Base-by-base conservation (phyloP, 331 rosid genomes). In the Quercus lobata region DNA sequence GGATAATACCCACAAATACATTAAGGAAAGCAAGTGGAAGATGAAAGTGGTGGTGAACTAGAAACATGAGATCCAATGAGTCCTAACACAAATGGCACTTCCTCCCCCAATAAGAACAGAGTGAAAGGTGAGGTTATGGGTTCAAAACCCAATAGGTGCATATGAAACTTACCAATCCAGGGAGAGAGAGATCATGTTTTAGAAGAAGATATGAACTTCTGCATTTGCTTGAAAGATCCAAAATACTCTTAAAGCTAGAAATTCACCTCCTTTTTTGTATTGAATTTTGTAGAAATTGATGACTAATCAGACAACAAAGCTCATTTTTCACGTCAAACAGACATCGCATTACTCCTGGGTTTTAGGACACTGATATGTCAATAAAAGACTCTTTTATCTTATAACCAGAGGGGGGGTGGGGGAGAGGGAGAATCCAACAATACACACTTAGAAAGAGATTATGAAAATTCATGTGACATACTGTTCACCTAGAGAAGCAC, bases 331-430 rank as follows among this genome's bases (percentile, higher is more conserved):
- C 0, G 19, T 35, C 37, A 5, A 68, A 19, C 37, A 68, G 27
- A 14, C 72, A 68, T 68, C 17, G 57, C 76, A 77, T 69, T 72
- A 10, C 22, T 72, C 58, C 71, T 55, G 24, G n/a, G 41, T 71
- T 71, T 27, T n/a, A 58, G 72, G 34, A 56, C 61, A 62, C 30
- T 37, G n/a, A 54, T 65, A 24, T 58, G 72, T 60, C 37, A 52
- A 30, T 76, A 66, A 44, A 83, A 63, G 16, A 60, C 32, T 4
- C 32, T 24, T 21, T 60, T 22, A 24, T 60, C 66, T 60, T 24
- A 24, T 7, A 24, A 60, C 66, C 16, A 49, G 55, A 0, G 30
- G 46, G 11, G 46, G 3, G 11, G 46, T 0, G 49, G 12, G 49
- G 49, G 49, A 12, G 49, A 41, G 49, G 49, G 49, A 41, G 12